These are phyloP conservation scores for Caloboletus firmus DNA, from an alignment of 1,284 basidiomycete species.

Conservation along the genomic window DNA sequence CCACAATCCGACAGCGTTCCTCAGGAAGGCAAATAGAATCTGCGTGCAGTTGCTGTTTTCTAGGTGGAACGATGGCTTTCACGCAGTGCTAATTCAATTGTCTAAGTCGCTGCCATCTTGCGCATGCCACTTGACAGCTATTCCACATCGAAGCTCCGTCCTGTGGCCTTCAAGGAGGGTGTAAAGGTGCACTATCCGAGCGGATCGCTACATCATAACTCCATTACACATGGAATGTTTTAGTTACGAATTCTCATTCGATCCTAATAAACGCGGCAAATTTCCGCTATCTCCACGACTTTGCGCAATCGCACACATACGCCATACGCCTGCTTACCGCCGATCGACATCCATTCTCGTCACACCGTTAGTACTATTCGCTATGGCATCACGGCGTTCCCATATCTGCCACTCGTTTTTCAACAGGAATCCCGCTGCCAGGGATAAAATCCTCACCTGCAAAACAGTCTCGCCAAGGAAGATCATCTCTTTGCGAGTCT, in stretches of 20 bases:
- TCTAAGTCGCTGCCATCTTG: background rate
- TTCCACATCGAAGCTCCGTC: slow-evolving; percentile 6
- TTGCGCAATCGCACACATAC: slow-evolving; percentile 6
- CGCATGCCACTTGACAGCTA: background rate
- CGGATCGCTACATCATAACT: slow-evolving; percentile 10
- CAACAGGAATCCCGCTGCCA: slow-evolving; percentile 7
- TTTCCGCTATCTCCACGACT: slow-evolving; percentile 33
- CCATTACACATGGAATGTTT: slow-evolving; percentile 4
- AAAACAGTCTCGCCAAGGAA: slow-evolving; percentile 95
- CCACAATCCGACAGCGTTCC: slow-evolving; percentile 6
- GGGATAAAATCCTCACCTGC: slow-evolving; percentile 57
- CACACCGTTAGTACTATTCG: slow-evolving; percentile 21
- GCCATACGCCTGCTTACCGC: slow-evolving; percentile 11
- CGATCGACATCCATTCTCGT: slow-evolving; percentile 36
- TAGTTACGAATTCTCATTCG: slow-evolving; percentile 11
- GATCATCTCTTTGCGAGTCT: slow-evolving; percentile 96
- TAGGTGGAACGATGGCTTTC: background rate
- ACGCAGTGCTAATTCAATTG: background rate
- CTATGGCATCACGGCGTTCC: slow-evolving; percentile 51
- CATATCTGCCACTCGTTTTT: slow-evolving; percentile 53
- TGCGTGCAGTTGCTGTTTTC: background rate
- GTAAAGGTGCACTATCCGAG: slow-evolving; percentile 17
- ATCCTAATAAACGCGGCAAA: slow-evolving; percentile 26
- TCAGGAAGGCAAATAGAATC: slow-evolving; percentile 13
- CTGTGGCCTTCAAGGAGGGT: slow-evolving; percentile 16